phyloP scores from a whole-genome alignment of 2,329 filamentous ascomycete genomes.

The Penicillium brasilianum region DNA sequence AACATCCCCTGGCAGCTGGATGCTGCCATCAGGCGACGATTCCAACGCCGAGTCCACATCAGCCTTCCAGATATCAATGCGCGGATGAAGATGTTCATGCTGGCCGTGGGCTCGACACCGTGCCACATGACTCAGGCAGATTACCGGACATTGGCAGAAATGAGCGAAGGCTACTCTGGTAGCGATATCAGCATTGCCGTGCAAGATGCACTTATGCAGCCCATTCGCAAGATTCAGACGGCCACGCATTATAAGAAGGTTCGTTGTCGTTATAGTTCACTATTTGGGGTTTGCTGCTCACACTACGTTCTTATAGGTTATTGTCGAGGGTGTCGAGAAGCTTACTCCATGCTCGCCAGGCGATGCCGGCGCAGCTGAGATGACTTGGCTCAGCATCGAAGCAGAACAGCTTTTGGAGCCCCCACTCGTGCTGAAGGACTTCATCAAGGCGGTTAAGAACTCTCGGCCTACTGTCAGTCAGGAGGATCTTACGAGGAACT shows the following conservation, averaged over 20 bases:
- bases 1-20: constrained; percentile 99
- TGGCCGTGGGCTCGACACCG: constrained; percentile 90
- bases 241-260: constrained; percentile 98
- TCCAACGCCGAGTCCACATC: constrained; percentile 96
- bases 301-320: constrained; percentile 59
- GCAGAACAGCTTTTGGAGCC: constrained; percentile 86
- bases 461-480: constrained; percentile 87
- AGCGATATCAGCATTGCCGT: constrained; percentile 96
- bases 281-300: neutral
- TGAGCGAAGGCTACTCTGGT: constrained; percentile 93
- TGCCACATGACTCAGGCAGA: constrained; percentile 80
- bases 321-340: constrained; percentile 65
- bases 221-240: constrained; percentile 93
- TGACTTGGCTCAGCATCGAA: constrained; percentile 89
- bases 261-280: constrained; percentile 27
- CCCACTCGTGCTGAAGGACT: constrained; percentile 85
- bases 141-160: constrained; percentile 76
- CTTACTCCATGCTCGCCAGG: constrained; percentile 91
- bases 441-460: constrained; percentile 86
- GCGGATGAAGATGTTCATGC: constrained; percentile 92
- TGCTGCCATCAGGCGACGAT: constrained; percentile 90
- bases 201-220: constrained; percentile 96
- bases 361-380: constrained; percentile 82
- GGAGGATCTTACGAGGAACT: constrained; percentile 81
- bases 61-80: constrained; percentile 85